A percentile compares a stretch with the other conserved stretches of the same genome.
These are phyloP conservation scores for Tuber indicum DNA, from an alignment of 495 filamentous ascomycete species.

Conservation along the genomic window DNA sequence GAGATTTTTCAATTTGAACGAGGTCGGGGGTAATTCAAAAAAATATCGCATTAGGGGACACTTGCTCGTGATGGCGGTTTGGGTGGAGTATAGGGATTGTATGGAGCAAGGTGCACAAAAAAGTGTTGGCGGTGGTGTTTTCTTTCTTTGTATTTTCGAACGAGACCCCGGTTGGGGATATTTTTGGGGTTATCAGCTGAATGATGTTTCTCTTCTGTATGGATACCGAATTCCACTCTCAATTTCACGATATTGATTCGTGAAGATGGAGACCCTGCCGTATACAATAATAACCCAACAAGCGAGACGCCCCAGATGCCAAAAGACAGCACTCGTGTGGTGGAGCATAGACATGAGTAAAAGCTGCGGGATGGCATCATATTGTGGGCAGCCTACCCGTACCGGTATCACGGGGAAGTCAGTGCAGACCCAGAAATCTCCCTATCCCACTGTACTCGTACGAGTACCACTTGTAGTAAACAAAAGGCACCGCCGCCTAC, in stretches of 20 bases:
- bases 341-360: background rate
- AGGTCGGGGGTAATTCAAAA: background rate
- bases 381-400: background rate
- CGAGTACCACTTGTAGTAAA: too few species aligned
- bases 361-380: background rate
- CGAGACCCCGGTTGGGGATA: background rate
- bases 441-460: background rate
- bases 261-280: background rate
- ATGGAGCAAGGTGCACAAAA: background rate
- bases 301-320: background rate
- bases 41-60: background rate
- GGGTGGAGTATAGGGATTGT: background rate
- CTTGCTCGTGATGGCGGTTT: background rate
- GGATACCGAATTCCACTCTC: background rate
- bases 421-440: background rate
- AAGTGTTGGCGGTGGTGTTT: background rate
- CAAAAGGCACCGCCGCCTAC: too few species aligned
- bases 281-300: background rate
- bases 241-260: background rate
- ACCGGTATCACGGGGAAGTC: background rate
- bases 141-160: background rate
- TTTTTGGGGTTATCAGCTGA: background rate
- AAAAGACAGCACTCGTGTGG: background rate
- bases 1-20: background rate
- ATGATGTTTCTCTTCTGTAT: background rate